Conservation (phyloP, 1,284 basidiomycete genomes). For the Ustilago crameri region DNA sequence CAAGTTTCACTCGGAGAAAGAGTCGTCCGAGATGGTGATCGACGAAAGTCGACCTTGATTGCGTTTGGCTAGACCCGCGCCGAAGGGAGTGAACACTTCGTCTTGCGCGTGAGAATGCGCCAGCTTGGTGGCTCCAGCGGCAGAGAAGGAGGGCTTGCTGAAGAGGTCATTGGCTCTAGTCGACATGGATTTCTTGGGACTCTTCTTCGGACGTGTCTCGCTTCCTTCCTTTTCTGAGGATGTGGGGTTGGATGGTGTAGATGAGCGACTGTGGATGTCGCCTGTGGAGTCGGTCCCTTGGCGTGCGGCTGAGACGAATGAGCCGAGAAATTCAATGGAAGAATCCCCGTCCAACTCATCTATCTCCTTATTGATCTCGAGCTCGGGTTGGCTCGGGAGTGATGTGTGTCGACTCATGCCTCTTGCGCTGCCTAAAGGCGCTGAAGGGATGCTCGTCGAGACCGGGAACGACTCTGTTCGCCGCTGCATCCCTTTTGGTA, state of each 20-base stretch:
- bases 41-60: neutral
- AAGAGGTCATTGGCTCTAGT: neutral
- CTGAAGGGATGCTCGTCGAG: neutral
- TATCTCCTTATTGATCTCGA: neutral
- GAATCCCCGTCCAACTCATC: conserved; percentile 15
- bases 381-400: neutral
- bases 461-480: conserved; percentile 25
- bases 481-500: conserved; percentile 20
- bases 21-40: neutral
- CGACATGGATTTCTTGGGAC: conserved; percentile 7
- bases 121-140: neutral
- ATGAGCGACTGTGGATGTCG: neutral
- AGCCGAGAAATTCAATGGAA: conserved; percentile 35
- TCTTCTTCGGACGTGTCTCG: conserved; percentile 8
- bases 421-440: neutral
- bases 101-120: too few relatives aligned
- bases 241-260: conserved; percentile 2
- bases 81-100: too few relatives aligned
- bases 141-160: neutral
- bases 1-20: neutral
- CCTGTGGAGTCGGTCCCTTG: neutral
- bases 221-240: neutral
- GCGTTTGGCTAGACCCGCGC: neutral
- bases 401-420: conserved; percentile 1
- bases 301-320: neutral